phyloP scores from a whole-genome alignment of 192 early-diverging fungal species.

The Chytriomyces sp. region DNA sequence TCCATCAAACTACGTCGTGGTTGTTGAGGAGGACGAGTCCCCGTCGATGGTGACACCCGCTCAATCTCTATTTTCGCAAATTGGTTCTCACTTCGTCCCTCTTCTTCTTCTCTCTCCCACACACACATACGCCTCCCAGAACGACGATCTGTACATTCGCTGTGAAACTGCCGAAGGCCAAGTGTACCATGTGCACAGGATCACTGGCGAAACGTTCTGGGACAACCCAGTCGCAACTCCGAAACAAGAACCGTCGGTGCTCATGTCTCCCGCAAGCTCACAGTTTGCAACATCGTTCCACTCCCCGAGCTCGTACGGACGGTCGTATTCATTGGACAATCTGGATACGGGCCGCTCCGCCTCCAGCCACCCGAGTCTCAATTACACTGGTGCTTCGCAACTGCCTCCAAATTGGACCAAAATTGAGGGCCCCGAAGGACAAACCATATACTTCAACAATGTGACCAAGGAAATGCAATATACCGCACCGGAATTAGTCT shows the following conservation, averaged over 20 bases:
- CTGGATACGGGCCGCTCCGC: background rate
- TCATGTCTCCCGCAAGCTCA: background rate
- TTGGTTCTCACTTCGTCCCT: background rate
- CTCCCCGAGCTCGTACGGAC: conserved; percentile 10
- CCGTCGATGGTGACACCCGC: background rate
- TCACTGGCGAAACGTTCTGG: conserved; percentile 43
- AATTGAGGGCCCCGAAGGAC: conserved; percentile 61
- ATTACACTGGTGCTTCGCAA: conserved; percentile 4
- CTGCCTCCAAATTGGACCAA: conserved; percentile 53
- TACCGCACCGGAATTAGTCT: conserved; percentile 51
- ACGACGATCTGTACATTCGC: conserved; percentile 35
- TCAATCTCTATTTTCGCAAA: background rate
- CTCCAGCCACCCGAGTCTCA: background rate
- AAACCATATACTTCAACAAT: conserved; percentile 53
- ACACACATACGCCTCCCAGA: conserved; percentile 18
- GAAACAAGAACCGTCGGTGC: conserved; percentile 11
- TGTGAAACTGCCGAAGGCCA: conserved; percentile 45
- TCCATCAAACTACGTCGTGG: conserved; percentile 83
- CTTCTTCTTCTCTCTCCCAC: background rate
- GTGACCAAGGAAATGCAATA: conserved; percentile 59
- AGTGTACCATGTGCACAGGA: conserved; percentile 43
- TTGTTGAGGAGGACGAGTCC: conserved; percentile 39
- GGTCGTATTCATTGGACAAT: background rate
- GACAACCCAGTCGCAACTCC: conserved; percentile 22
- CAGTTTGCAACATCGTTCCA: background rate